phyloP scores from a whole-genome alignment of 1,139 yeast genomes.

The Meyerozyma athensensis region DNA sequence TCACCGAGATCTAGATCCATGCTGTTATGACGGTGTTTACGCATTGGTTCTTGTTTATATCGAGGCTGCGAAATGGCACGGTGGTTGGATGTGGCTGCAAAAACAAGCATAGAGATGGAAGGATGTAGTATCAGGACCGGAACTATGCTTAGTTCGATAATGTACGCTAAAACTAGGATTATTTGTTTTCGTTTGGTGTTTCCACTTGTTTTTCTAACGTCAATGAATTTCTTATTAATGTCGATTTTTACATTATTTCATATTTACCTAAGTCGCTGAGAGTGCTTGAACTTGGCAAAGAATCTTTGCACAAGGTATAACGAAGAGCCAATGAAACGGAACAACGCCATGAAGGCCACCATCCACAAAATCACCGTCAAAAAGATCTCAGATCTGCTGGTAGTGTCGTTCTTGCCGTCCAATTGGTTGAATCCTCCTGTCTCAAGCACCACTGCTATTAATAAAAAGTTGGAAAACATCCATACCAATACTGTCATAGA shows the following conservation, averaged over 20 bases:
- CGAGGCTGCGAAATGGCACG: neutral
- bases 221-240: neutral
- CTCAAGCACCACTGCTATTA: slow-evolving; percentile 67
- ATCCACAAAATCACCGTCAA: slow-evolving; percentile 75
- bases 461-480: slow-evolving; percentile 70
- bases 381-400: slow-evolving; percentile 40
- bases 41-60: neutral
- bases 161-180: too few relatives aligned
- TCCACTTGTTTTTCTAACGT: neutral
- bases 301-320: slow-evolving; percentile 47
- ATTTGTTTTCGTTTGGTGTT: too few relatives aligned
- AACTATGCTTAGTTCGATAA: too few relatives aligned
- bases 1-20: slow-evolving; percentile 1
- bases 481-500: slow-evolving; percentile 77
- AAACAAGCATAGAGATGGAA: neutral
- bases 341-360: slow-evolving; percentile 74
- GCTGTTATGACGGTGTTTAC: slow-evolving; percentile 1
- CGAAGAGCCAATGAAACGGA: slow-evolving; percentile 66
- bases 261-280: neutral
- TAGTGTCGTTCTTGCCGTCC: slow-evolving; percentile 13
- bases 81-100: too few relatives aligned
- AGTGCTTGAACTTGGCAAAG: slow-evolving; percentile 2
- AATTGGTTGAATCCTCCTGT: slow-evolving; percentile 58
- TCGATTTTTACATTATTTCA: neutral
- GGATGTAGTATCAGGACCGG: too few relatives aligned